These are phyloP conservation scores for Claviceps citrina DNA, from an alignment of 2,329 filamentous ascomycete species.

Conservation along the genomic window DNA sequence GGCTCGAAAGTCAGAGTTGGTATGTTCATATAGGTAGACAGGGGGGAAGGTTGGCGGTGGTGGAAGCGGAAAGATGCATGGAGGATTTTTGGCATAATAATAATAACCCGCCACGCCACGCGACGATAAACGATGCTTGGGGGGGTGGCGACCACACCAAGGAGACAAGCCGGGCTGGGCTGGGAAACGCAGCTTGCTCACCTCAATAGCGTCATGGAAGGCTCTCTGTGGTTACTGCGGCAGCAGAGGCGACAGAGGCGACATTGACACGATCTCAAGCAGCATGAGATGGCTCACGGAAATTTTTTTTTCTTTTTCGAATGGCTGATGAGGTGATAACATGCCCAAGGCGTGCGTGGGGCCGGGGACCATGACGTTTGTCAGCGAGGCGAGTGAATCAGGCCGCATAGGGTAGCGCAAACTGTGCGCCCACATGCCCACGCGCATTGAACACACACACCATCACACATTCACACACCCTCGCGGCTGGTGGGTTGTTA, in stretches of 20 bases:
- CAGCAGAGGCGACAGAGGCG: too few species aligned
- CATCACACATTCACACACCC: too few species aligned
- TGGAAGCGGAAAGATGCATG: slow-evolving; percentile 3
- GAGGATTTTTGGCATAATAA: background rate
- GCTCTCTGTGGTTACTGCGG: background rate
- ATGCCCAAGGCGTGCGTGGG: background rate
- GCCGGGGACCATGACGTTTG: slow-evolving; percentile 5
- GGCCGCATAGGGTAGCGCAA: too few species aligned
- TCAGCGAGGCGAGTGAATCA: slow-evolving; percentile 3
- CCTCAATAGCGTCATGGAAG: background rate
- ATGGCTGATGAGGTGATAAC: background rate
- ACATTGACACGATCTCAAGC: background rate
- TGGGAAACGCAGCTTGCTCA: background rate
- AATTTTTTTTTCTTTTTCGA: too few species aligned
- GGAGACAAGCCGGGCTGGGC: background rate
- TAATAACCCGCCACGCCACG: slow-evolving; percentile 1
- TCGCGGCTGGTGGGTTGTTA: too few species aligned
- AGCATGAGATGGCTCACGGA: background rate
- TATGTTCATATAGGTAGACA: background rate
- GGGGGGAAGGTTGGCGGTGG: background rate
- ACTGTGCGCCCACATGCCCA: too few species aligned
- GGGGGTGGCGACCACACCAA: background rate
- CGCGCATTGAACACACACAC: background rate
- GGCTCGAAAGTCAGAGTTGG: too few species aligned
- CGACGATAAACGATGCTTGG: background rate